A percentile compares a stretch with the other conserved stretches of the same genome.
Conservation (phyloP, 139 green algal species). For the Coelastrella sp. region DNA sequence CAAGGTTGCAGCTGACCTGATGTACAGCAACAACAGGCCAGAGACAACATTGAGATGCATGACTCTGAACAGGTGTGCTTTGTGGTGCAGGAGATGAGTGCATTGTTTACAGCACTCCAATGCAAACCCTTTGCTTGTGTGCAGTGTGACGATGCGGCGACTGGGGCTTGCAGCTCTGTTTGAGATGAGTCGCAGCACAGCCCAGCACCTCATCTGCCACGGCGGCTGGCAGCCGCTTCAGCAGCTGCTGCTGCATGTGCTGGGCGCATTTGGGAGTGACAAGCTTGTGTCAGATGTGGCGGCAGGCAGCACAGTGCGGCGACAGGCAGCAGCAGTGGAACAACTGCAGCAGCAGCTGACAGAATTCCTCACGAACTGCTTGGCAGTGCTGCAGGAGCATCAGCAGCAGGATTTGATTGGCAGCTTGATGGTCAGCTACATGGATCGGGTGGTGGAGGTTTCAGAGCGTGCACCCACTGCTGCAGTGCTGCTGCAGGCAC, state of each 20-base stretch:
- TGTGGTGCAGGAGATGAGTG: background rate
- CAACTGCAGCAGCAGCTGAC: conserved; percentile 15
- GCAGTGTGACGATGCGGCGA: background rate
- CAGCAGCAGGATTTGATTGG: background rate
- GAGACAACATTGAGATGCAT: too few relatives aligned
- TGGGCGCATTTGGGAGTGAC: conserved; percentile 6
- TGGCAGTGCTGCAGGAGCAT: conserved; percentile 15
- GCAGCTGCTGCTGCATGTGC: conserved; percentile 28
- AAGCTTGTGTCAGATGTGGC: background rate
- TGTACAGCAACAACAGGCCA: too few relatives aligned
- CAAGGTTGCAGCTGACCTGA: background rate
- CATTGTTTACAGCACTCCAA: too few relatives aligned
- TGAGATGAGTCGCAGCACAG: background rate
- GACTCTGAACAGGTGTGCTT: background rate
- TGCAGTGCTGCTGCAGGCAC: conserved; percentile 15
- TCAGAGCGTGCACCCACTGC: conserved; percentile 27
- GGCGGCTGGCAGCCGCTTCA: conserved; percentile 21
- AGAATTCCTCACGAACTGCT: background rate
- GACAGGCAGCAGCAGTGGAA: conserved; percentile 20
- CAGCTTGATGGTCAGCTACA: background rate
- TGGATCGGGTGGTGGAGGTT: background rate
- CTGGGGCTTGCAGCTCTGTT: conserved; percentile 5
- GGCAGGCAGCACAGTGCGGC: conserved; percentile 4
- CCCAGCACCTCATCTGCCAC: background rate
- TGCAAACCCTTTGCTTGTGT: background rate